A percentile compares a stretch with the other conserved stretches of the same genome.
Conservation (phyloP, 768 basidiomycete genomes). For the Neoboletus brunneissimus region DNA sequence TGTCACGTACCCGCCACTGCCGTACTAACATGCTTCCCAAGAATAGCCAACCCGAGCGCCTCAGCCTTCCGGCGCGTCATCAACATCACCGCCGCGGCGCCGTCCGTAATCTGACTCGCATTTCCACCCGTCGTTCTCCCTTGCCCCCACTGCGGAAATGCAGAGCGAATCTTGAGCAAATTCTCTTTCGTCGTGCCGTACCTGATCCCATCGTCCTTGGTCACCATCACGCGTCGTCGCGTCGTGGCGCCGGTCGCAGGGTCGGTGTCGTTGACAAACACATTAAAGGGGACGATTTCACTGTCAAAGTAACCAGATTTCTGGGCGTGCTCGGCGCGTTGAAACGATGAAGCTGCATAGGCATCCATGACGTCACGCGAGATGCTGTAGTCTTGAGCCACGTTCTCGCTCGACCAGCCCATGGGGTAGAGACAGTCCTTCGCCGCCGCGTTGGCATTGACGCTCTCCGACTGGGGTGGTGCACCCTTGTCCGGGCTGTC, state of each 20-base stretch:
- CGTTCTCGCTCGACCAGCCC: constrained; percentile 91
- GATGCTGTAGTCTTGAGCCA: constrained; percentile 69
- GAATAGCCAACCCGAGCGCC: constrained; percentile 63
- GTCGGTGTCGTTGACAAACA: constrained; percentile 60
- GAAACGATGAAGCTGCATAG: constrained; percentile 72
- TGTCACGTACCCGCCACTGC: constrained; percentile 53
- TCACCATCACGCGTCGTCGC: constrained; percentile 51
- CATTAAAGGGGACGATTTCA: constrained; percentile 78
- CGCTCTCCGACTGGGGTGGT: constrained; percentile 56
- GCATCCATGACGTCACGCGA: constrained; percentile 74
- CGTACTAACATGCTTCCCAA: constrained; percentile 80
- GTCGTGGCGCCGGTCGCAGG: constrained; percentile 44
- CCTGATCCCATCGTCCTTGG: constrained; percentile 76
- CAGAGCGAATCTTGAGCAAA: constrained; percentile 62
- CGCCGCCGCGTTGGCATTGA: constrained; percentile 54
- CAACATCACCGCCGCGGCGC: constrained; percentile 75
- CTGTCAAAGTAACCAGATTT: constrained; percentile 58
- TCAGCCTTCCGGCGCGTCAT: constrained; percentile 83
- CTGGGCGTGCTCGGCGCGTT: constrained; percentile 74
- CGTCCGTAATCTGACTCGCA: constrained; percentile 83
- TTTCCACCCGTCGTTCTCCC: constrained; percentile 79
- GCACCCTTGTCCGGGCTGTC: constrained; percentile 63
- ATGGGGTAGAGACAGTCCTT: constrained; percentile 67
- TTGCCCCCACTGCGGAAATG: constrained; percentile 83
- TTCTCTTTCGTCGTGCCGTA: constrained; percentile 66